These are phyloP conservation scores for Candida berthetii DNA, from an alignment of 805 yeast species.

Conservation along the genomic window DNA sequence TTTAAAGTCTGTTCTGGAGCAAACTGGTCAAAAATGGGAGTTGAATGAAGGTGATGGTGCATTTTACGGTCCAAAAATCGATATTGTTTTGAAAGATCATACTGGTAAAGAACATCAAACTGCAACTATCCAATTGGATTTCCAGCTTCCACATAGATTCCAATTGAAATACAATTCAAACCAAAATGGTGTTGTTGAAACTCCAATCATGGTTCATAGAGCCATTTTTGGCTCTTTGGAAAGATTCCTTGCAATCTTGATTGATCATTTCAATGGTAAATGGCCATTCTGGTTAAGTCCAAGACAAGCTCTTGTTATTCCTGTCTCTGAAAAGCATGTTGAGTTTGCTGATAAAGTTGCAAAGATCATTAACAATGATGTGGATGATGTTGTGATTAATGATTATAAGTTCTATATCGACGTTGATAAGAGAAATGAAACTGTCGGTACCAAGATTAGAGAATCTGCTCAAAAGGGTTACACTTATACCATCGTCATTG, in stretches of 20 bases:
- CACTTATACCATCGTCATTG: slow-evolving; percentile 76
- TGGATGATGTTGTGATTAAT: slow-evolving; percentile 43
- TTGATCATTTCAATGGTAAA: slow-evolving; percentile 97
- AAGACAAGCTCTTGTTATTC: slow-evolving; percentile 92
- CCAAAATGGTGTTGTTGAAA: slow-evolving; percentile 63
- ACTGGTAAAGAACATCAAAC: slow-evolving; percentile 96
- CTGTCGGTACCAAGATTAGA: slow-evolving; percentile 75
- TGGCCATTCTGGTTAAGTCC: slow-evolving; percentile 99
- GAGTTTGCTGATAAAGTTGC: slow-evolving; percentile 48
- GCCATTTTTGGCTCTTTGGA: slow-evolving; percentile 98
- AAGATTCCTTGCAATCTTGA: slow-evolving; percentile 97
- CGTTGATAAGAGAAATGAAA: slow-evolving; percentile 65
- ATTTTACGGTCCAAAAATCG: slow-evolving; percentile 93
- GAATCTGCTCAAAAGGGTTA: slow-evolving; percentile 74
- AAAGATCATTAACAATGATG: slow-evolving; percentile 37
- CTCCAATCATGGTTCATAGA: slow-evolving; percentile 99
- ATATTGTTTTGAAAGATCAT: slow-evolving; percentile 86
- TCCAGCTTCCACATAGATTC: slow-evolving; percentile 95
- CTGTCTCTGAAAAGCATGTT: slow-evolving; percentile 66
- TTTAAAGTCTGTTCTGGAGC: slow-evolving; percentile 75
- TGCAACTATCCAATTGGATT: slow-evolving; percentile 97
- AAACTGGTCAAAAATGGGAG: slow-evolving; percentile 90
- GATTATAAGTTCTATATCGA: slow-evolving; percentile 67
- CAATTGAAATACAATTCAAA: slow-evolving; percentile 88
- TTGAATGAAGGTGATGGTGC: slow-evolving; percentile 97